phyloP scores from a whole-genome alignment of 495 filamentous ascomycete genomes.

The Penicillium robsamsonii region DNA sequence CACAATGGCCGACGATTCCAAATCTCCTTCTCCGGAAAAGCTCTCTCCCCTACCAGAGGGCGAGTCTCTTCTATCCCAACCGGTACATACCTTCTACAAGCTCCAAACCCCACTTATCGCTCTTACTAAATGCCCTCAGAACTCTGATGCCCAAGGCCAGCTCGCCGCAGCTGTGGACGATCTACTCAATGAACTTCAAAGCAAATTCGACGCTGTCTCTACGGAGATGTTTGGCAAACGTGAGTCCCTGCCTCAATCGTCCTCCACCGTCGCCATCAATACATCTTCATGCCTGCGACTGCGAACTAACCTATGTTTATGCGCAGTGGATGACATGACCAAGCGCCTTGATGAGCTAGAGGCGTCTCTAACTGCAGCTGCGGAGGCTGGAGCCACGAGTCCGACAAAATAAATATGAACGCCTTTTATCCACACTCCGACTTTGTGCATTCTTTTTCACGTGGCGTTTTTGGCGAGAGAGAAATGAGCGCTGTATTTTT shows the following conservation, averaged over 20 bases:
- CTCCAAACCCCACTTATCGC: neutral
- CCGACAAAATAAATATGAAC: slow-evolving; percentile 22
- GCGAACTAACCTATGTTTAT: slow-evolving; percentile 9
- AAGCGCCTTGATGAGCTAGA: slow-evolving; percentile 85
- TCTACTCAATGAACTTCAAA: slow-evolving; percentile 74
- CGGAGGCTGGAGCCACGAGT: slow-evolving; percentile 15
- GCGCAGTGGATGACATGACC: slow-evolving; percentile 91
- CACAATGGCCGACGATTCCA: slow-evolving; percentile 26
- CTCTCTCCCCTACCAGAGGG: slow-evolving; percentile 8
- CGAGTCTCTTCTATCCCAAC: slow-evolving; percentile 27
- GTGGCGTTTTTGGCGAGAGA: slow-evolving; percentile 9
- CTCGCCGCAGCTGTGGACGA: slow-evolving; percentile 78
- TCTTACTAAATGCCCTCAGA: slow-evolving; percentile 19
- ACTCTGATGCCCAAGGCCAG: slow-evolving; percentile 54
- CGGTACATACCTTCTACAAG: slow-evolving; percentile 15
- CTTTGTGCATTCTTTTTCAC: neutral
- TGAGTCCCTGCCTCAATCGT: slow-evolving; percentile 40
- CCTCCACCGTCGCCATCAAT: neutral
- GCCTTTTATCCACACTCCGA: neutral
- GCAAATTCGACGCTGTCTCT: slow-evolving; percentile 79
- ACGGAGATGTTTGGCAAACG: slow-evolving; percentile 86
- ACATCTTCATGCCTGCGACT: neutral
- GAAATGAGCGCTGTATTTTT: slow-evolving; percentile 2
- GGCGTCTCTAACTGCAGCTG: slow-evolving; percentile 46
- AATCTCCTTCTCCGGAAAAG: slow-evolving; percentile 18